These are phyloP conservation scores for Ogataea zsoltii DNA, from an alignment of 805 yeast species.

Conservation along the genomic window DNA sequence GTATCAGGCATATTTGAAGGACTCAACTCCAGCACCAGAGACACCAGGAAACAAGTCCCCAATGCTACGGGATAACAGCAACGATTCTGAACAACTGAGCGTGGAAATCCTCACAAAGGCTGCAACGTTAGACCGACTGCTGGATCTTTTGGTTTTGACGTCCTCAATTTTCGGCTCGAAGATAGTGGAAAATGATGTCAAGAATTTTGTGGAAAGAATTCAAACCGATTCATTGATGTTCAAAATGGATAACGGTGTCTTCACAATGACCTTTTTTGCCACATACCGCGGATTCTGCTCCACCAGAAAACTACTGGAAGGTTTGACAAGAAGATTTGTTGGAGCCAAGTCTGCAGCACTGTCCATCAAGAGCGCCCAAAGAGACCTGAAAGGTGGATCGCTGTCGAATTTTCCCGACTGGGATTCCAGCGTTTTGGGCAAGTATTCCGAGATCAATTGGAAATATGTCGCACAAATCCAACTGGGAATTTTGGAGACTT, in stretches of 20 bases:
- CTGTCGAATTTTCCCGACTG: slow-evolving; percentile 49
- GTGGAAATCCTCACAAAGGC: slow-evolving; percentile 45
- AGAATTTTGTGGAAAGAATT: slow-evolving; percentile 31
- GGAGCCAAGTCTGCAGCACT: slow-evolving; percentile 65
- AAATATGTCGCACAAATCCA: slow-evolving; percentile 74
- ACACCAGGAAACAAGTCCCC: neutral
- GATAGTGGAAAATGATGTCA: slow-evolving; percentile 45
- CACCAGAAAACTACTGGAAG: slow-evolving; percentile 52
- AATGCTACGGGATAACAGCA: neutral
- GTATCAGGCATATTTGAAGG: slow-evolving; percentile 27
- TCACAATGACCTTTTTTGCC: slow-evolving; percentile 67
- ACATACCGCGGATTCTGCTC: slow-evolving; percentile 68
- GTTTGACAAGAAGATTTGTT: slow-evolving; percentile 52
- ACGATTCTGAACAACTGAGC: slow-evolving; percentile 9
- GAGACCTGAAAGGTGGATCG: neutral
- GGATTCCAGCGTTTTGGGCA: slow-evolving; percentile 44
- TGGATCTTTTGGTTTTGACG: slow-evolving; percentile 78
- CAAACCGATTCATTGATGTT: slow-evolving; percentile 32
- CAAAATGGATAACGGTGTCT: slow-evolving; percentile 63
- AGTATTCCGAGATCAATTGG: slow-evolving; percentile 52
- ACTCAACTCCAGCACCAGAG: slow-evolving; percentile 4
- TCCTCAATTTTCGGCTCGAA: slow-evolving; percentile 54
- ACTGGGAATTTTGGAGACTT: slow-evolving; percentile 75
- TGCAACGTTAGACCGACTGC: slow-evolving; percentile 71
- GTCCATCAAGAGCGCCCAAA: slow-evolving; percentile 41